These are phyloP conservation scores for Alternaria solani DNA, from an alignment of 2,329 filamentous ascomycete genomes.

Conservation along the genomic window DNA sequence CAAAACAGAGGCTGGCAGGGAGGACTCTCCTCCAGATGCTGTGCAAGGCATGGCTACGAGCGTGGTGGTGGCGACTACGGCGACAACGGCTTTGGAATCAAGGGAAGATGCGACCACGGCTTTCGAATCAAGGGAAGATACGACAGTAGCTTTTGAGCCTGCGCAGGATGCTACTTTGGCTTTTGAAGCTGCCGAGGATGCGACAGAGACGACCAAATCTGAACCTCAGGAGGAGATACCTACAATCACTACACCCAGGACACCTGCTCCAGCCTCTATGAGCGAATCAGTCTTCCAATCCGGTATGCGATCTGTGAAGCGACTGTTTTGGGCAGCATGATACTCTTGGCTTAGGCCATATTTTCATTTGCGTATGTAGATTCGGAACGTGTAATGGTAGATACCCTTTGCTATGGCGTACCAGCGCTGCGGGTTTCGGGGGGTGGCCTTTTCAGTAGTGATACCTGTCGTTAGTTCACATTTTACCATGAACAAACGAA, in stretches of 20 bases:
- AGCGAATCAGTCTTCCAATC: conserved; percentile 16
- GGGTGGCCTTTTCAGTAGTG: not conserved
- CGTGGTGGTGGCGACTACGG: not conserved
- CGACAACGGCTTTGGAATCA: not conserved
- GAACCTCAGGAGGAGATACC: not conserved
- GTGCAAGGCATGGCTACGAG: not conserved
- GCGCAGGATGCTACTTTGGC: too few relatives aligned
- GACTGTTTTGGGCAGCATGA: conserved; percentile 14
- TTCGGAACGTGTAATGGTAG: not conserved
- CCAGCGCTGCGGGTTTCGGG: not conserved
- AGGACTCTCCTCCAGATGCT: not conserved
- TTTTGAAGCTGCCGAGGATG: not conserved
- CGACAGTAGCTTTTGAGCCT: not conserved
- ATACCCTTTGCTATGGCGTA: conserved; percentile 1
- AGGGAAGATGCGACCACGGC: not conserved
- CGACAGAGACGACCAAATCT: not conserved
- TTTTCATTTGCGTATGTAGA: not conserved
- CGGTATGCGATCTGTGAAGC: conserved; percentile 13
- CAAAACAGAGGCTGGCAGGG: not conserved
- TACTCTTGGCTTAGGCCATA: not conserved
- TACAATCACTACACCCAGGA: not conserved
- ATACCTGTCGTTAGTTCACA: not conserved
- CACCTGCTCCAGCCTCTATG: not conserved
- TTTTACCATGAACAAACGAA: not conserved
- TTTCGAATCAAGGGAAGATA: not conserved